Conservation (phyloP, 1,139 yeast species). For the Kodamaea arcana region DNA sequence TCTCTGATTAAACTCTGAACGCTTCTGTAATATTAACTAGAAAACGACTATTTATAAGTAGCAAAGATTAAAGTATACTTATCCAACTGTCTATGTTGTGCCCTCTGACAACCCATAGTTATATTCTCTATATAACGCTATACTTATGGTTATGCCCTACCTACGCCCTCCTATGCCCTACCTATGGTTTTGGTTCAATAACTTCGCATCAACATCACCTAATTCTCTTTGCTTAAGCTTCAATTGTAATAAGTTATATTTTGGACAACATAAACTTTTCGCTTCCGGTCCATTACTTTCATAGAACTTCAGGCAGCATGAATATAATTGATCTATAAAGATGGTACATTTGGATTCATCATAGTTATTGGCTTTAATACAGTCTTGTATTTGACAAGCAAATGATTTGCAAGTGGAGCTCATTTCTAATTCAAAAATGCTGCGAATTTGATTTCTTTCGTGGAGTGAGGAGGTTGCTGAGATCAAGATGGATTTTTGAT, state of each 20-base stretch:
- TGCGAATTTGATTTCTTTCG: too few relatives aligned
- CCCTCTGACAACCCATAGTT: background rate
- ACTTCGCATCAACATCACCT: slow-evolving; percentile 51
- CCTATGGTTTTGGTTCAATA: slow-evolving; percentile 31
- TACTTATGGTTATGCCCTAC: background rate
- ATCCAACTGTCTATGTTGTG: slow-evolving; percentile 2
- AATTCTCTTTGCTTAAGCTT: slow-evolving; percentile 55
- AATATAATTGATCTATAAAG: slow-evolving; percentile 54
- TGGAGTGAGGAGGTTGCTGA: too few relatives aligned
- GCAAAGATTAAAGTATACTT: too few relatives aligned
- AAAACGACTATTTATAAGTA: too few relatives aligned
- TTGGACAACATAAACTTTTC: slow-evolving; percentile 66
- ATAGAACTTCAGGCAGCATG: slow-evolving; percentile 59
- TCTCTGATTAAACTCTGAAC: too few relatives aligned
- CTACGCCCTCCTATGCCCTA: too few relatives aligned
- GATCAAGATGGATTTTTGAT: too few relatives aligned
- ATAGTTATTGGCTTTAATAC: slow-evolving; percentile 49
- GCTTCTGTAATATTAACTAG: too few relatives aligned
- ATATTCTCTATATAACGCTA: background rate
- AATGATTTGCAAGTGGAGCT: slow-evolving; percentile 47
- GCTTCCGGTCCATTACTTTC: slow-evolving; percentile 47
- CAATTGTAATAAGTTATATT: slow-evolving; percentile 48
- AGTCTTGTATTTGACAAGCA: slow-evolving; percentile 70
- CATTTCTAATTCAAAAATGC: too few relatives aligned
- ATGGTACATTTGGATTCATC: slow-evolving; percentile 61